Percentiles rank a stretch among this genome's conserved stretches.
Conservation (phyloP, 2,329 filamentous ascomycete genomes). For the Hymenoscyphus fraxineus region DNA sequence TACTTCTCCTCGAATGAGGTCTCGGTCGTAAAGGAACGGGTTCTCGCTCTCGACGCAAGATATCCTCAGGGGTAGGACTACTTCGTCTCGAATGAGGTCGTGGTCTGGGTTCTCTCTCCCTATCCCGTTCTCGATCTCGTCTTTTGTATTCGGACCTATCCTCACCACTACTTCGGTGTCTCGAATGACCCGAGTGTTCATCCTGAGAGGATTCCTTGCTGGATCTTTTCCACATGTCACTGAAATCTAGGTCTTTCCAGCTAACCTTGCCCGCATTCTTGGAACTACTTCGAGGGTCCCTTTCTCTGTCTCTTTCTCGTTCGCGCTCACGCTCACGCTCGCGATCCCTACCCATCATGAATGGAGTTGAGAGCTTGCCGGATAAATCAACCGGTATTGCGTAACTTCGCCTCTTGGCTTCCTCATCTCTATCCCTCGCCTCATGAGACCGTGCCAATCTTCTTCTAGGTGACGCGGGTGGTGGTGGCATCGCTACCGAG, state of each 20-base stretch:
- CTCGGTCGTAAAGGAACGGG: background rate
- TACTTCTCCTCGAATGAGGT: slow-evolving; percentile 7
- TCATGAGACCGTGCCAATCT: slow-evolving; percentile 8
- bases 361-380: slow-evolving; percentile 32
- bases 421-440: slow-evolving; percentile 29
- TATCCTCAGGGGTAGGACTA: slow-evolving; percentile 13
- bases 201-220: slow-evolving; percentile 19
- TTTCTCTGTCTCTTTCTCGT: slow-evolving; percentile 16
- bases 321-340: background rate
- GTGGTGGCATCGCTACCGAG: slow-evolving; percentile 12
- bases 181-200: slow-evolving; percentile 6
- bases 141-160: slow-evolving; percentile 15
- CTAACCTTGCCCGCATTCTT: slow-evolving; percentile 17
- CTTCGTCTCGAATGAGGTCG: slow-evolving; percentile 8
- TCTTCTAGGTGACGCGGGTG: slow-evolving; percentile 14
- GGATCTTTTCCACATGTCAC: slow-evolving; percentile 14
- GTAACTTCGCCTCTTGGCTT: slow-evolving; percentile 21
- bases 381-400: slow-evolving; percentile 30
- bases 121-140: slow-evolving; percentile 18
- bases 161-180: slow-evolving; percentile 6
- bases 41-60: slow-evolving; percentile 19
- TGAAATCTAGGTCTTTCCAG: slow-evolving; percentile 25
- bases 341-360: slow-evolving; percentile 30
- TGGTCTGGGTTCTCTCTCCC: slow-evolving; percentile 8
- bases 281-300: slow-evolving; percentile 14